Conservation (phyloP, 371 early-diverging fungal genomes). For the Thermomucor indicae-seudaticae region DNA sequence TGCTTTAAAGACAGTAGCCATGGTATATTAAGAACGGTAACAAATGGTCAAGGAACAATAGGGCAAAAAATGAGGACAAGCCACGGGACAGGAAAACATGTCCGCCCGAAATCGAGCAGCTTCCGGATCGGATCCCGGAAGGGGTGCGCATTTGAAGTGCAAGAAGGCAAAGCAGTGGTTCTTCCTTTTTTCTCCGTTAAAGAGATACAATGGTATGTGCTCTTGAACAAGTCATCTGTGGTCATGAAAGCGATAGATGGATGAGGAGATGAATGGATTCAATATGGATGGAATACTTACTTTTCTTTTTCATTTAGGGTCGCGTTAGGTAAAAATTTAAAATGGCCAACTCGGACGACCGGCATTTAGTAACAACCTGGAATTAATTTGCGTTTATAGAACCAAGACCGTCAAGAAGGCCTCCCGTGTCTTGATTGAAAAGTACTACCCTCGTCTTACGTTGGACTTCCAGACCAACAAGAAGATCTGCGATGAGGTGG, state of each 20-base stretch:
- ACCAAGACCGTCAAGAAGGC: conserved; percentile 99
- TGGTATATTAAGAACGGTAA: conserved; percentile 7
- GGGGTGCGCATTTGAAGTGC: background rate
- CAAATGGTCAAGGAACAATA: background rate
- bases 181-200: background rate
- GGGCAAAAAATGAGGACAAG: background rate
- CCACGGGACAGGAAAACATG: background rate
- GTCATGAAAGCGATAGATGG: conserved; percentile 13
- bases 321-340: conserved; percentile 21
- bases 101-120: background rate
- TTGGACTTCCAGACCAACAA: conserved; percentile 99
- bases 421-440: conserved; percentile 99
- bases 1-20: conserved; percentile 39
- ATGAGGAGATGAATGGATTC: conserved; percentile 18
- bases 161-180: background rate
- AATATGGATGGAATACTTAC: background rate
- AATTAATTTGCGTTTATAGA: conserved; percentile 32
- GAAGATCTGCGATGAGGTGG: conserved; percentile 97
- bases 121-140: background rate
- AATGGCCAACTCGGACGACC: background rate
- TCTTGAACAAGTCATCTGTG: background rate
- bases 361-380: background rate
- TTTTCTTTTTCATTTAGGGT: conserved; percentile 15
- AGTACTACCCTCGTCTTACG: conserved; percentile 99
- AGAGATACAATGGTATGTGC: conserved; percentile 4